A percentile compares a stretch with the other conserved stretches of the same genome.
These are phyloP conservation scores for Hypericum androsaemum DNA, from an alignment of 345 rosid species.

Conservation along the genomic window DNA sequence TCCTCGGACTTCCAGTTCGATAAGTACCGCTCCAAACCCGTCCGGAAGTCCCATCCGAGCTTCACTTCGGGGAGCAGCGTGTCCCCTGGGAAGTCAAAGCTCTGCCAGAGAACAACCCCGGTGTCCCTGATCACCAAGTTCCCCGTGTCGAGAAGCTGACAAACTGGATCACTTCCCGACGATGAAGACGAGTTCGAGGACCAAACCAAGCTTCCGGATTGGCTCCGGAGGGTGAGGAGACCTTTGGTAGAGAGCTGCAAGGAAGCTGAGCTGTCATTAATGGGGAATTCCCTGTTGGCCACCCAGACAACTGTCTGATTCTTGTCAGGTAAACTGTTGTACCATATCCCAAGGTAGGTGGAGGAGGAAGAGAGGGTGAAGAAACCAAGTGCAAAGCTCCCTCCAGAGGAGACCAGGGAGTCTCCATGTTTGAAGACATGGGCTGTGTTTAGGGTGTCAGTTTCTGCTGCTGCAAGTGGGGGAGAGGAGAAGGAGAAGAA, in stretches of 20 bases:
- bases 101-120: constrained; percentile 9
- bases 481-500: no score
- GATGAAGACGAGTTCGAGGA: neutral
- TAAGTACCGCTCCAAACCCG: constrained; percentile 9
- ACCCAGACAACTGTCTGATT: constrained; percentile 8
- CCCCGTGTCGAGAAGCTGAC: constrained; percentile 5
- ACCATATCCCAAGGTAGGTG: constrained; percentile 10
- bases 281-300: constrained; percentile 6
- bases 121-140: constrained; percentile 4
- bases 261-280: neutral
- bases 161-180: neutral
- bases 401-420: neutral
- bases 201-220: neutral
- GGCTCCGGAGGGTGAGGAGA: neutral
- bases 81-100: constrained; percentile 10
- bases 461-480: no score
- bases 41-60: constrained; percentile 8
- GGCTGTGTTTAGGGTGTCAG: neutral
- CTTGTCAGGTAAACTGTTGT: neutral
- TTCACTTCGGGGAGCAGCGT: constrained; percentile 15
- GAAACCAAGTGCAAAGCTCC: constrained; percentile 1
- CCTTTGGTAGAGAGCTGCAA: neutral
- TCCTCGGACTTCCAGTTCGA: constrained; percentile 7
- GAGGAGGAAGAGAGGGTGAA: neutral
- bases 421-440: constrained; percentile 1